phyloP scores from a whole-genome alignment of 2,329 filamentous ascomycete genomes.

The Zelopaecilomyces penicillatus region DNA sequence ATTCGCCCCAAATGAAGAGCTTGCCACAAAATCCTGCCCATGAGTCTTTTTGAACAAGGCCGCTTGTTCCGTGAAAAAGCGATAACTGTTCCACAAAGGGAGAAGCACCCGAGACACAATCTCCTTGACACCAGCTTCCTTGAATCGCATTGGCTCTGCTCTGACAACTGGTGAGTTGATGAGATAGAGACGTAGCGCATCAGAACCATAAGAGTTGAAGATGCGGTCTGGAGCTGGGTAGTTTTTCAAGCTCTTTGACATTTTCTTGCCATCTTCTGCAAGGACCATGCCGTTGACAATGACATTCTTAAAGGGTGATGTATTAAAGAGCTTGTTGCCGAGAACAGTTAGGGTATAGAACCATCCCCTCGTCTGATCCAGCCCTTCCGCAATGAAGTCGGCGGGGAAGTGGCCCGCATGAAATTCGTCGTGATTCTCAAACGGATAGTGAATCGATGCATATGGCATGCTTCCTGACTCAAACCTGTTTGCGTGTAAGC shows the following conservation, averaged over 20 bases:
- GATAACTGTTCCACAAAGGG: slow-evolving; percentile 21
- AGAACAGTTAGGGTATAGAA: slow-evolving; percentile 20
- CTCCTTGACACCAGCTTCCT: slow-evolving; percentile 18
- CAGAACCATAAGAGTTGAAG: slow-evolving; percentile 16
- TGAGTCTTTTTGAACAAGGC: slow-evolving; percentile 14
- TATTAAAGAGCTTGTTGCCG: slow-evolving; percentile 17
- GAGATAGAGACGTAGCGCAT: slow-evolving; percentile 19
- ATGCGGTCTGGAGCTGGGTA: slow-evolving; percentile 16
- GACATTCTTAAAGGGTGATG: slow-evolving; percentile 19
- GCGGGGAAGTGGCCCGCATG: slow-evolving; percentile 15
- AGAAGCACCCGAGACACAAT: slow-evolving; percentile 17
- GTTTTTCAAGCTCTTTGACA: slow-evolving; percentile 22
- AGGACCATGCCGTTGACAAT: slow-evolving; percentile 20
- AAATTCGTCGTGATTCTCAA: slow-evolving; percentile 16
- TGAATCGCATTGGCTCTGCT: slow-evolving; percentile 19
- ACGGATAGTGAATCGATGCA: slow-evolving; percentile 18
- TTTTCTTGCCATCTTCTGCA: slow-evolving; percentile 21
- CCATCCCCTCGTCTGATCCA: slow-evolving; percentile 21
- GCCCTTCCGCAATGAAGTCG: slow-evolving; percentile 20
- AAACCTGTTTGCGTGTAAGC: slow-evolving; percentile 9
- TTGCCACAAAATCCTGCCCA: slow-evolving; percentile 12
- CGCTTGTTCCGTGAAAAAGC: slow-evolving; percentile 19
- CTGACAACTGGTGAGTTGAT: slow-evolving; percentile 20
- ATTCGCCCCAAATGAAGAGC: slow-evolving; percentile 8
- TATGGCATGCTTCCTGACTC: slow-evolving; percentile 21